Conservation (phyloP, 371 early-diverging fungal species). For the Mortierella polycephala region DNA sequence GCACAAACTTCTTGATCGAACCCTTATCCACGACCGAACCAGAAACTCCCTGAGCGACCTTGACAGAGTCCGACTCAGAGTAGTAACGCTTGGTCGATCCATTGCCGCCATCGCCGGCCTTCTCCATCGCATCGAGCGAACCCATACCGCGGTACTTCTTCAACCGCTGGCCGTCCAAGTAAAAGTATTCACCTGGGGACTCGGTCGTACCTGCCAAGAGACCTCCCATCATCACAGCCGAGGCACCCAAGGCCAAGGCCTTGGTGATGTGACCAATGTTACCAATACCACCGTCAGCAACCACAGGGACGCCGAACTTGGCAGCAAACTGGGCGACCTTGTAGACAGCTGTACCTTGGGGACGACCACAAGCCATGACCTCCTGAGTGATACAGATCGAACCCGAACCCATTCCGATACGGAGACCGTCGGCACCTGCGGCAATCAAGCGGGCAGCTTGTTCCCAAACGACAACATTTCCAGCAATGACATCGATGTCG, state of each 20-base stretch:
- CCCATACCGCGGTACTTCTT: conserved; percentile 99
- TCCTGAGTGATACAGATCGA: conserved; percentile 98
- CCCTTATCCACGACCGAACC: conserved; percentile 98
- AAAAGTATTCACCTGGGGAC: conserved; percentile 97
- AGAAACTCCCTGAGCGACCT: conserved; percentile 98
- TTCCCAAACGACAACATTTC: conserved; percentile 96
- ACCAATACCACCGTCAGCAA: conserved; percentile 97
- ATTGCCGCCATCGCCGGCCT: conserved; percentile 75
- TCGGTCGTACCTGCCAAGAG: conserved; percentile 95
- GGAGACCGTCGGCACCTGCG: conserved; percentile 96
- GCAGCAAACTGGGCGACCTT: conserved; percentile 92
- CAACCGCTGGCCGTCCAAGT: conserved; percentile 95
- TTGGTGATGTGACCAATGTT: conserved; percentile 98
- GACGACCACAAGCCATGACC: conserved; percentile 98
- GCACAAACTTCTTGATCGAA: conserved; percentile 89
- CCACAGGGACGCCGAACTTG: conserved; percentile 94
- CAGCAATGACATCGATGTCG: conserved; percentile 90
- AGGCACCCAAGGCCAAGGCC: conserved; percentile 94
- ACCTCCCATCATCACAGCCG: conserved; percentile 98
- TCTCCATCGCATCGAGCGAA: conserved; percentile 96
- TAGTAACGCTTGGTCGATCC: conserved; percentile 95
- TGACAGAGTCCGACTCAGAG: conserved; percentile 93
- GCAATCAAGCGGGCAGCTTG: conserved; percentile 92
- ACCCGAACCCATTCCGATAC: conserved; percentile 97
- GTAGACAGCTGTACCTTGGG: conserved; percentile 98